Evolutionary conservation across 1,284 basidiomycete species (phyloP).

Genomic region (Ustilago nuda): DNA sequence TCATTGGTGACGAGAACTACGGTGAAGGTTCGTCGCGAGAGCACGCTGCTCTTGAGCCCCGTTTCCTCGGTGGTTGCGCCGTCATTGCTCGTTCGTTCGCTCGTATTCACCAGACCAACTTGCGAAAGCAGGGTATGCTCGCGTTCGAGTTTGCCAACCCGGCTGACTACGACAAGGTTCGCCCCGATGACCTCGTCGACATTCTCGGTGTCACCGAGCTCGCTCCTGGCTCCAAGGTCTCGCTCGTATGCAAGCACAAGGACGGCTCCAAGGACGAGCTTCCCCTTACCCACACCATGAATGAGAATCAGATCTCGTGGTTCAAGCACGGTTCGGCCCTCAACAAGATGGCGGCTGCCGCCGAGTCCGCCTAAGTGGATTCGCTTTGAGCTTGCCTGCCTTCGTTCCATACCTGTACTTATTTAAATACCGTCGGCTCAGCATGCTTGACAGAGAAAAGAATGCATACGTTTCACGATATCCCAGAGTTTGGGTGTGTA

Average conservation of each 20-base stretch:
- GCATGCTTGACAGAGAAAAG: slow-evolving; percentile 30
- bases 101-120: slow-evolving; percentile 97
- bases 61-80: slow-evolving; percentile 93
- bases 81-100: slow-evolving; percentile 97
- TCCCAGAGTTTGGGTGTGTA: background rate
- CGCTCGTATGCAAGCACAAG: slow-evolving; percentile 65
- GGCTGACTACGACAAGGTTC: slow-evolving; percentile 67
- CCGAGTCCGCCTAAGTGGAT: slow-evolving; percentile 46
- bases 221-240: slow-evolving; percentile 63
- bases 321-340: slow-evolving; percentile 67
- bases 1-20: slow-evolving; percentile 85
- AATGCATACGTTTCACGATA: slow-evolving; percentile 13
- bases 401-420: slow-evolving; percentile 28
- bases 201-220: slow-evolving; percentile 64
- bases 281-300: slow-evolving; percentile 66
- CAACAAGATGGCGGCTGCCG: slow-evolving; percentile 66
- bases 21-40: slow-evolving; percentile 98
- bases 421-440: slow-evolving; percentile 16
- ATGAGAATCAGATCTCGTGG: slow-evolving; percentile 69
- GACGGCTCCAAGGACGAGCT: slow-evolving; percentile 65
- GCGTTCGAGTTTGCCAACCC: slow-evolving; percentile 65
- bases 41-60: slow-evolving; percentile 96
- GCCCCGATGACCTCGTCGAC: slow-evolving; percentile 63
- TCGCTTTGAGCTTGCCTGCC: slow-evolving; percentile 2
- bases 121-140: slow-evolving; percentile 75